Evolutionary conservation across 306 rosid genomes (phyloP).

Genomic region (Inga oerstediana): DNA sequence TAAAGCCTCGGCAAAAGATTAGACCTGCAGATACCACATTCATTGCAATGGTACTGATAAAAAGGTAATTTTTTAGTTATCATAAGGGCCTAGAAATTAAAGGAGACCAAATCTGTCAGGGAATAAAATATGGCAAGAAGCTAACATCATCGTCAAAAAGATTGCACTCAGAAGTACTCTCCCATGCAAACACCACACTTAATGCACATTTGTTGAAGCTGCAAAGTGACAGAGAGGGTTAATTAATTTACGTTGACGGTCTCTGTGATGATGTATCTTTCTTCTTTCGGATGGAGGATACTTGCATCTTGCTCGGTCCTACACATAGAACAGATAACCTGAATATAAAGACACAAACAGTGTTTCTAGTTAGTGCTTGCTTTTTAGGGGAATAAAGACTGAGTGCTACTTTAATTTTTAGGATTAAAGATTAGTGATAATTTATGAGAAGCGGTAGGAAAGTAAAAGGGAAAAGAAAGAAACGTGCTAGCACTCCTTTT

Average conservation of each 20-base stretch:
- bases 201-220: neutral
- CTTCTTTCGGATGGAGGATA: neutral
- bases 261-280: neutral
- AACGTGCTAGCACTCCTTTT: neutral
- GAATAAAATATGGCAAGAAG: conserved; percentile 30
- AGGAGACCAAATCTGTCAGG: neutral
- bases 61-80: neutral
- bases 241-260: neutral
- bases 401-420: neutral
- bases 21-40: conserved; percentile 82
- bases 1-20: neutral
- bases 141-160: conserved; percentile 72
- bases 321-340: conserved; percentile 80
- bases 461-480: neutral
- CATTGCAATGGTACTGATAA: conserved; percentile 72
- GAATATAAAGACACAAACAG: conserved; percentile 34
- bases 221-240: conserved; percentile 24
- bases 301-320: conserved; percentile 79
- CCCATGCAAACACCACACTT: conserved; percentile 86
- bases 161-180: conserved; percentile 79
- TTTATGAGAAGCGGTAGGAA: neutral
- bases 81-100: neutral
- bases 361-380: conserved; percentile 14
- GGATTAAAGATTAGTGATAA: neutral
- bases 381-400: conserved; percentile 9